These are phyloP conservation scores for Eutrema yunnanense DNA, from an alignment of 345 rosid genomes.

Conservation along the genomic window DNA sequence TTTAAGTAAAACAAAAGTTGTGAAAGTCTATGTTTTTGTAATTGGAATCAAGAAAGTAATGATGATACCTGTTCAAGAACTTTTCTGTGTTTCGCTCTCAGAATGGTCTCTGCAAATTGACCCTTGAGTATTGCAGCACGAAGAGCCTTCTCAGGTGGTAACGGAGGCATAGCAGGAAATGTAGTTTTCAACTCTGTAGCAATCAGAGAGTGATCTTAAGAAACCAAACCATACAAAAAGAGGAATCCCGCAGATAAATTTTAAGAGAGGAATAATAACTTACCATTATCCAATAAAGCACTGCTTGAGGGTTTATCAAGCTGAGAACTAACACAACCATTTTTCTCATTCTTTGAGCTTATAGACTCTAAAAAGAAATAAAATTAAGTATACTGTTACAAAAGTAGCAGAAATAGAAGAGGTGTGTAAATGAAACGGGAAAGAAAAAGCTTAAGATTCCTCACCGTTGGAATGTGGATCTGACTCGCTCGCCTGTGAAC, in stretches of 20 bases:
- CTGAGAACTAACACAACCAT: conserved; percentile 41
- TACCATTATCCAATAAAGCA: conserved; percentile 41
- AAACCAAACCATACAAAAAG: neutral
- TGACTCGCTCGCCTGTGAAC: conserved; percentile 45
- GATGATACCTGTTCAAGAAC: conserved; percentile 55
- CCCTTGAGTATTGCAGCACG: conserved; percentile 73
- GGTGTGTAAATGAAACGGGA: neutral
- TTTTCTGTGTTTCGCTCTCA: conserved; percentile 65
- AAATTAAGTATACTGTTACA: neutral
- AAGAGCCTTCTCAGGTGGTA: conserved; percentile 73
- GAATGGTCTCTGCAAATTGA: conserved; percentile 71
- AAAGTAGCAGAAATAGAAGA: neutral
- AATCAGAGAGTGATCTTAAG: neutral
- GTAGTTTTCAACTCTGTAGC: conserved; percentile 42
- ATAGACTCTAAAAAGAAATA: conserved; percentile 44
- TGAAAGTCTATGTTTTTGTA: neutral
- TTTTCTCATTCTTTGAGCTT: conserved; percentile 55
- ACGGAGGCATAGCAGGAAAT: conserved; percentile 37
- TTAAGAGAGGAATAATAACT: conserved; percentile 1
- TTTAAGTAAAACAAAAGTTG: neutral
- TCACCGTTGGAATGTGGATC: conserved; percentile 75
- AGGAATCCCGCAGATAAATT: neutral
- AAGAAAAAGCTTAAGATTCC: conserved; percentile 13
- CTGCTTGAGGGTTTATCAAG: conserved; percentile 31
- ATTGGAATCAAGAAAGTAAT: neutral